Evolutionary conservation across 2,329 filamentous ascomycete genomes (phyloP).

Genomic region (Pestalotiopsis sp.): DNA sequence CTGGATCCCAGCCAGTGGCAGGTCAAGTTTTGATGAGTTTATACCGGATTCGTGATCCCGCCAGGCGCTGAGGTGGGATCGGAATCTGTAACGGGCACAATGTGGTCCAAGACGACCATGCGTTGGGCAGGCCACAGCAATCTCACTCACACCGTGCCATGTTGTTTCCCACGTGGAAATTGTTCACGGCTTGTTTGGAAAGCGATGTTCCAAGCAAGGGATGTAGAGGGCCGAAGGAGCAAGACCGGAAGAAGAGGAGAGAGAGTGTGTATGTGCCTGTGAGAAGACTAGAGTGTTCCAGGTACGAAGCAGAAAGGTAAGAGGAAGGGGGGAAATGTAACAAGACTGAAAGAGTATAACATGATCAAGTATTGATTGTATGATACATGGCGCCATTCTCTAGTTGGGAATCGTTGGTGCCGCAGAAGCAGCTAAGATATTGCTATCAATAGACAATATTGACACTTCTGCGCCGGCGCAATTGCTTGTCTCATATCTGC

Average conservation of each 20-base stretch:
- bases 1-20: slow-evolving; percentile 9
- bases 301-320: not conserved
- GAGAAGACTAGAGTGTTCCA: not conserved
- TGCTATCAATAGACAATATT: not conserved
- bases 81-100: not conserved
- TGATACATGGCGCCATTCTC: not conserved
- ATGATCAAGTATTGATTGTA: not conserved
- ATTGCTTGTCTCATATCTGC: not conserved
- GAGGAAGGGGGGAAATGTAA: not conserved
- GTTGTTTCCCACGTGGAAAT: slow-evolving; percentile 3
- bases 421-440: not conserved
- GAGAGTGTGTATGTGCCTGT: not conserved
- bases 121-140: not conserved
- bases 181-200: not conserved
- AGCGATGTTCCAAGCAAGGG: not conserved
- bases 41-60: slow-evolving; percentile 3
- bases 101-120: not conserved
- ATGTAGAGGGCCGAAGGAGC: not conserved
- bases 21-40: not conserved
- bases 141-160: slow-evolving; percentile 7
- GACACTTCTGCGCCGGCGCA: not conserved
- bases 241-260: not conserved
- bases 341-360: not conserved
- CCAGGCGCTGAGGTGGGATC: not conserved
- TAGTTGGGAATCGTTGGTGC: not conserved